Evolutionary conservation across 2,329 filamentous ascomycete species (phyloP).

Genomic region (Fusarium sarcochroum): DNA sequence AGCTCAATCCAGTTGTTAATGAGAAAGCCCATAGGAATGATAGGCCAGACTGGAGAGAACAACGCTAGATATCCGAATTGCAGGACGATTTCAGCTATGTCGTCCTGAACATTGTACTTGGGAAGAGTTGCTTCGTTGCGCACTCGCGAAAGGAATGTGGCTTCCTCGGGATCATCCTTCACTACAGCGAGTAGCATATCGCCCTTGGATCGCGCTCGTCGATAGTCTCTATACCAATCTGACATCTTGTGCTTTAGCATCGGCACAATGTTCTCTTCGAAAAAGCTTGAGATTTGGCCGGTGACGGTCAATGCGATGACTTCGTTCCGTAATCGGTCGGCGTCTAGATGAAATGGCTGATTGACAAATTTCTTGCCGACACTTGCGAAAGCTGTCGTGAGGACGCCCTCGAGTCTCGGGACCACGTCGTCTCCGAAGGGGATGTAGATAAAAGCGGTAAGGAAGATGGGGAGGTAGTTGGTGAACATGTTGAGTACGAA

Average conservation of each 20-base stretch:
- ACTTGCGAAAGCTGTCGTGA: constrained; percentile 61
- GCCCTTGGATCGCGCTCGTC: constrained; percentile 54
- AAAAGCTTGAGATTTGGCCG: constrained; percentile 78
- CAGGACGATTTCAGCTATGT: constrained; percentile 80
- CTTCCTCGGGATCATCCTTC: constrained; percentile 74
- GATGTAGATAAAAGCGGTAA: constrained; percentile 85
- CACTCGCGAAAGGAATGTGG: constrained; percentile 72
- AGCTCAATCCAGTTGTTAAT: constrained; percentile 85
- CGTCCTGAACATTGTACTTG: constrained; percentile 79
- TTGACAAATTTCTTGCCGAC: constrained; percentile 67
- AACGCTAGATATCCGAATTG: constrained; percentile 81
- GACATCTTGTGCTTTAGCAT: constrained; percentile 72
- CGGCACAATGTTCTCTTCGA: constrained; percentile 79
- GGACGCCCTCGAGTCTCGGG: constrained; percentile 74
- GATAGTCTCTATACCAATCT: constrained; percentile 61
- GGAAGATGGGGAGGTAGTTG: constrained; percentile 80
- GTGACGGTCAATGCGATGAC: constrained; percentile 83
- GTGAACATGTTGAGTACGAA: constrained; percentile 86
- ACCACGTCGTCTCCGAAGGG: constrained; percentile 79
- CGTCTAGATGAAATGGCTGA: constrained; percentile 73
- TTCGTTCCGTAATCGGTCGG: constrained; percentile 76
- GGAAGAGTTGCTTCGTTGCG: constrained; percentile 77
- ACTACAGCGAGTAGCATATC: constrained; percentile 61
- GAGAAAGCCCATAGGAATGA: constrained; percentile 79
- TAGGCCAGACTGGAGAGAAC: constrained; percentile 82